Base-by-base conservation (phyloP, 2,329 filamentous ascomycete species). In the Aspergillus sp. region DNA sequence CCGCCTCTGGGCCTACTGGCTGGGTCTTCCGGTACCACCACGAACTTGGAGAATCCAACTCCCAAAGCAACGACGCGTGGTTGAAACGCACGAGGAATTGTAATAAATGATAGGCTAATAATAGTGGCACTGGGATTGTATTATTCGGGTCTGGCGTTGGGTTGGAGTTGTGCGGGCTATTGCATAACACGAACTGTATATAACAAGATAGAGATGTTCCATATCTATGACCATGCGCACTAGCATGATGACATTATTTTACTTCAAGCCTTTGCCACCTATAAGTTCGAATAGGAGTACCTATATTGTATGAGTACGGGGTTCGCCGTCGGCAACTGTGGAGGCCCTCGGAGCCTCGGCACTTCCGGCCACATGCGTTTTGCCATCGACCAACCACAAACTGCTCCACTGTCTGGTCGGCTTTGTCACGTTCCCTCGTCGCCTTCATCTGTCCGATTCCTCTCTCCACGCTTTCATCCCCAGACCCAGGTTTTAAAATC, bases 1-100 rank as follows among this genome's bases (percentile, higher is more conserved):
- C 24, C 79, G 86, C 40, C 63, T 85, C 27, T 88, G 83, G 77
- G 79, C 83, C 53, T 87, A 77, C 68, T 89, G 85, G 81, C 72
- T 88, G 41, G 87, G 87, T n/a, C 70, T 85, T 57, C 82, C 83
- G 13, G 80, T 87, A 4, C 77, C 79, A 24, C 80, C 82, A 19
- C 76, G 85, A 45, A 77, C 74, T 19, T 89, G 86, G 86, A 78
- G 79, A 65, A 71, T 85, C 22, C 68, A 74, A 52, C 67, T 76
- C 20, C 80, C 80, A n/a, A 70, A 64, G 50, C 57, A 54, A 17
- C 70, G 70, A 19, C 40, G 17, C 20, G 20, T 39, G 11, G 12
- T 37, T n/a, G 34, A 37, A 37, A 37, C 15, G 34, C 68, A 58
- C 41, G 75, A 79, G 62, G 79, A 82, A 62, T 66, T 81, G 58